Evolutionary conservation across 2,329 filamentous ascomycete species (phyloP).

Genomic region (Tolypocladium capitatum): DNA sequence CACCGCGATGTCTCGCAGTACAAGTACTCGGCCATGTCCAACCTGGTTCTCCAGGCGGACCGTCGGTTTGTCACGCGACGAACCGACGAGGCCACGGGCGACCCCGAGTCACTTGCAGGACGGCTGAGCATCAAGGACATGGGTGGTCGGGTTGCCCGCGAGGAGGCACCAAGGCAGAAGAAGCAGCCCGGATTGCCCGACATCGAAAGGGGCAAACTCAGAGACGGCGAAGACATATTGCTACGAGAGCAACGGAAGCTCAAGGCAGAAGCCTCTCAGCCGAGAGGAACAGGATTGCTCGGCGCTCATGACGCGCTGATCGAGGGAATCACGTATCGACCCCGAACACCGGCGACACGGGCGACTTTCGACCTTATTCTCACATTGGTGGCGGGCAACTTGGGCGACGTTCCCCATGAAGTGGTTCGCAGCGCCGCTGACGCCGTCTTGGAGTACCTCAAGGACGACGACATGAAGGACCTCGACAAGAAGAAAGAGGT

Average conservation of each 20-base stretch:
- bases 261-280: conserved; percentile 57
- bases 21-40: conserved; percentile 99
- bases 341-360: conserved; percentile 78
- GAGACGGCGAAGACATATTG: conserved; percentile 73
- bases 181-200: conserved; percentile 55
- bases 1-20: conserved; percentile 84
- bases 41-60: conserved; percentile 99
- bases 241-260: conserved; percentile 76
- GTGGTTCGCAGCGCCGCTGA: conserved; percentile 90
- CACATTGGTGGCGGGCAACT: conserved; percentile 72
- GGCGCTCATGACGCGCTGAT: conserved; percentile 76
- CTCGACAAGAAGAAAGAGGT: conserved; percentile 97
- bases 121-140: conserved; percentile 90
- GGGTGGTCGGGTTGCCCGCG: conserved; percentile 72
- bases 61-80: conserved; percentile 86
- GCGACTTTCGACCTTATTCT: conserved; percentile 91
- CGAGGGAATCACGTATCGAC: conserved; percentile 84
- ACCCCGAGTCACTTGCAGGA: conserved; percentile 92
- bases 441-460: conserved; percentile 77
- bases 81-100: conserved; percentile 88
- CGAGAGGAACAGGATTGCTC: conserved; percentile 63
- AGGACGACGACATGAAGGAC: conserved; percentile 92
- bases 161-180: conserved; percentile 69
- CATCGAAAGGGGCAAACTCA: conserved; percentile 60
- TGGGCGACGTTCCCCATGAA: conserved; percentile 87